Evolutionary conservation across 225 moss, liverwort and hornwort species (phyloP), one percentile per base, ranked within the genome.

Genomic region (Physcomitrellopsis africana): DNA sequence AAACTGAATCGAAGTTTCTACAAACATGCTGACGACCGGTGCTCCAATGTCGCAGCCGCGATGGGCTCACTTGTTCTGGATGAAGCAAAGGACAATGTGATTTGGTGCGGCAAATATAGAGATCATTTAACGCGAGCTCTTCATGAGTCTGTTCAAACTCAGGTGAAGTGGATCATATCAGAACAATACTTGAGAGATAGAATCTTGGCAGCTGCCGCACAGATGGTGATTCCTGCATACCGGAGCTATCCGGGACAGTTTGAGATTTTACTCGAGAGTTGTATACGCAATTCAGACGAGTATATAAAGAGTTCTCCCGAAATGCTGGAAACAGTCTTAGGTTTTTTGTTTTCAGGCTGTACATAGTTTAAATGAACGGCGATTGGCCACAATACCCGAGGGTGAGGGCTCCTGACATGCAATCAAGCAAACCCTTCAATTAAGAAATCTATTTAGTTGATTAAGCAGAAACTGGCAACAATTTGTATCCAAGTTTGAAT

Each of bases 11-110:
- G 66, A 78, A 81, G 65, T 97, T 92, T 65, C 91, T 86, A 65
- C 88, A 84, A 75, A 90, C 93, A 69, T 86, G 89, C 14, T 97
- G 96, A 94, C 82, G 83, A 57, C 87, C 82, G 60, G 85, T 90
- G 37, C 75, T 93, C 44, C 62, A 76, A 44, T 83, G 86, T 73
- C 85, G 94, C 19, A 86, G 54, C 76, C 85, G 91, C 55, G 92
- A 94, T 16, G 93, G 94, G 54, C 76, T 90, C 52, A 73, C 81
- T 24, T 64, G 77, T 53, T 91, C 94, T 9, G 90, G 90, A 26
- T 82, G 81, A 15, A 91, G 89, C 60, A 90, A 71, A 72, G 81
- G 81, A 16, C 61, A 90, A 15, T 86, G 92, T 24, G 94, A 97
- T 17, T 67, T 88, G 70, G 90, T 86, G 27, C 81, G 89, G 53